Conservation (phyloP, 2,329 filamentous ascomycete genomes). For the Ophiocordyceps camponoti-leonardi region DNA sequence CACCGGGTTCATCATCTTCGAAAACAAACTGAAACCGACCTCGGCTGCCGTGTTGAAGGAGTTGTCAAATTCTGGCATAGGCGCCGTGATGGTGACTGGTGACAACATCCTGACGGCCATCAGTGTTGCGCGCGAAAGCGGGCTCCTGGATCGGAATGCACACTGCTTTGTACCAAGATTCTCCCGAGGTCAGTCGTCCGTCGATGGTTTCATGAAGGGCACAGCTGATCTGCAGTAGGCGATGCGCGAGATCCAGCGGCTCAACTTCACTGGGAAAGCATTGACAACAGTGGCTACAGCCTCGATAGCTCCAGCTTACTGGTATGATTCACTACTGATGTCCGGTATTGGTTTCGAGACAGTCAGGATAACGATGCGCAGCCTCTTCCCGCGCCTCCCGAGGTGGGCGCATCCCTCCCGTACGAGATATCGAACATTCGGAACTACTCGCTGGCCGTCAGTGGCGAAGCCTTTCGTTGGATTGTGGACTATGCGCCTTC, state of each 20-base stretch:
- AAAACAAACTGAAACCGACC: constrained; percentile 90
- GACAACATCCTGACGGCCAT: constrained; percentile 97
- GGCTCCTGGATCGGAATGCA: constrained; percentile 59
- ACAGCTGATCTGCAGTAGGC: constrained; percentile 23
- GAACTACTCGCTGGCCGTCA: constrained; percentile 80
- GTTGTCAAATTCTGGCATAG: constrained; percentile 66
- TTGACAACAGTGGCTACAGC: constrained; percentile 66
- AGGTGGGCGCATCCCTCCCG: constrained; percentile 67
- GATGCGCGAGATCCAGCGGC: constrained; percentile 56
- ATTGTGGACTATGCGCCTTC: constrained; percentile 77
- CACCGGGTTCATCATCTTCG: constrained; percentile 92
- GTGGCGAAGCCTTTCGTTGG: constrained; percentile 92
- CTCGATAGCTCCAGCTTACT: constrained; percentile 65
- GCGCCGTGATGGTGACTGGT: constrained; percentile 89
- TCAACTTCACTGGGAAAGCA: constrained; percentile 75
- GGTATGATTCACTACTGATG: constrained; percentile 19
- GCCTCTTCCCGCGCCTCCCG: constrained; percentile 53
- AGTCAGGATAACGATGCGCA: constrained; percentile 14
- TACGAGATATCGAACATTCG: constrained; percentile 67
- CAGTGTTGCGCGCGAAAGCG: constrained; percentile 82
- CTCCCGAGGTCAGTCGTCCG: constrained; percentile 38
- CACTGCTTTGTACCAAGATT: constrained; percentile 93
- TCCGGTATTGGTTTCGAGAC: neutral
- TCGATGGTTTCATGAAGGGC: neutral
- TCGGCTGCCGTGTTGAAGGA: constrained; percentile 71